Evolutionary conservation across 1,139 yeast species (phyloP).

Genomic region (Insectozyma bohioensis): DNA sequence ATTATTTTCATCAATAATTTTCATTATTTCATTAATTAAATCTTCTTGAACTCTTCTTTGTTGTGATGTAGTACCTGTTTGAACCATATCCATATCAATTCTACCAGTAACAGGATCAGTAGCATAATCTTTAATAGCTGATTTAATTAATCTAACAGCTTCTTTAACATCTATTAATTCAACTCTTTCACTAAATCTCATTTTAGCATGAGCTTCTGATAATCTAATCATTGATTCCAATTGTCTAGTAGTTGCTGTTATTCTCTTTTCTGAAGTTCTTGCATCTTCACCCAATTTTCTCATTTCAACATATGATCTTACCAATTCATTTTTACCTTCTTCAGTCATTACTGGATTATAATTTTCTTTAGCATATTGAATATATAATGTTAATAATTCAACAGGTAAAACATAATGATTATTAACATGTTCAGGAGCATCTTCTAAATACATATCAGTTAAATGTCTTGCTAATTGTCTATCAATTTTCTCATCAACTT

Average conservation of each 20-base stretch:
- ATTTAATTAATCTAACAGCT: slow-evolving; percentile 86
- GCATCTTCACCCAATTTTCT: slow-evolving; percentile 92
- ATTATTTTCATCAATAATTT: slow-evolving; percentile 42
- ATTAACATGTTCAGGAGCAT: slow-evolving; percentile 73
- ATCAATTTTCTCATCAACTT: slow-evolving; percentile 84
- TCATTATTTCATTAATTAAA: slow-evolving; percentile 59
- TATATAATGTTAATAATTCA: slow-evolving; percentile 82
- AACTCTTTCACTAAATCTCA: slow-evolving; percentile 76
- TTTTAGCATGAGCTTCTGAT: slow-evolving; percentile 95
- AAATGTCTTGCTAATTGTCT: slow-evolving; percentile 86
- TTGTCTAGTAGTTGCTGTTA: slow-evolving; percentile 97
- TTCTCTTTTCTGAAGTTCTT: slow-evolving; percentile 81
- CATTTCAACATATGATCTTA: slow-evolving; percentile 90
- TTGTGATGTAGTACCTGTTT: slow-evolving; percentile 91
- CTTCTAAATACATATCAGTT: slow-evolving; percentile 90
- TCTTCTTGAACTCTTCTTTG: slow-evolving; percentile 81
- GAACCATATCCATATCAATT: slow-evolving; percentile 95
- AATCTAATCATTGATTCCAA: slow-evolving; percentile 93
- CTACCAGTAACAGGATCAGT: slow-evolving; percentile 97
- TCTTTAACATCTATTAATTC: slow-evolving; percentile 85
- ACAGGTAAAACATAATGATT: slow-evolving; percentile 71
- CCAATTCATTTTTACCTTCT: slow-evolving; percentile 83
- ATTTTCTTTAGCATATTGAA: slow-evolving; percentile 88
- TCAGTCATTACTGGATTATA: slow-evolving; percentile 73
- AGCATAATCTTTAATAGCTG: slow-evolving; percentile 97